Evolutionary conservation across 2,329 filamentous ascomycete species (phyloP).

Genomic region (Thermoascus crustaceus): DNA sequence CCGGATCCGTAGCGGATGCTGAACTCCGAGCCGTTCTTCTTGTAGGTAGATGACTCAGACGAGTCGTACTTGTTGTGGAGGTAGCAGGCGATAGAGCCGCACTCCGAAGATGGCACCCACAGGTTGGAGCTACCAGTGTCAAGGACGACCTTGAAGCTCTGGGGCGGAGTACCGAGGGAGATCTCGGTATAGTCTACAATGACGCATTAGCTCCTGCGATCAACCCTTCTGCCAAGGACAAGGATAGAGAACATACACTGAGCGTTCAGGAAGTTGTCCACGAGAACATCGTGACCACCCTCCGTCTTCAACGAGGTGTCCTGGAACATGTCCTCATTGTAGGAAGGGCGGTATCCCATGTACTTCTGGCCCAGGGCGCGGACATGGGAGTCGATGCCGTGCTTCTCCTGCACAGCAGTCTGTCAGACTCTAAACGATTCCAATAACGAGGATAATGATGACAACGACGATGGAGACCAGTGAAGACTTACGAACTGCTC

Average conservation of each 20-base stretch:
- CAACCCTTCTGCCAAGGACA: slow-evolving; percentile 4
- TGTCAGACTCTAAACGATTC: slow-evolving; percentile 7
- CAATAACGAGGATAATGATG: slow-evolving; percentile 1
- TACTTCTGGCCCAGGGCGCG: slow-evolving; percentile 90
- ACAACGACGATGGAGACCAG: slow-evolving; percentile 1
- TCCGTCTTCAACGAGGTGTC: slow-evolving; percentile 59
- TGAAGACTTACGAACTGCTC: slow-evolving; percentile 73
- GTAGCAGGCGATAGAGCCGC: slow-evolving; percentile 95
- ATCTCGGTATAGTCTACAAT: slow-evolving; percentile 89
- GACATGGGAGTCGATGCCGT: slow-evolving; percentile 73
- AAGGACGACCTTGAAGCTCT: slow-evolving; percentile 96
- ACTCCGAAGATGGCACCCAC: slow-evolving; percentile 89
- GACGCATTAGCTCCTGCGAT: background rate
- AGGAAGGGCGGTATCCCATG: slow-evolving; percentile 68
- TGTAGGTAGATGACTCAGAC: slow-evolving; percentile 77
- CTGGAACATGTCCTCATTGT: slow-evolving; percentile 70
- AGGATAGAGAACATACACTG: slow-evolving; percentile 62
- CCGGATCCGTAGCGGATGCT: slow-evolving; percentile 95
- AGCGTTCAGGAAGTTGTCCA: slow-evolving; percentile 97
- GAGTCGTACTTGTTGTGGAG: slow-evolving; percentile 96
- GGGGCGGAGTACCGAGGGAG: slow-evolving; percentile 79
- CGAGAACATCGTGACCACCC: slow-evolving; percentile 68
- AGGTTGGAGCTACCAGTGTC: slow-evolving; percentile 98
- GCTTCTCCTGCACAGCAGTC: slow-evolving; percentile 50
- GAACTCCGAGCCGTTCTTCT: slow-evolving; percentile 87